phyloP scores from a whole-genome alignment of 257 asterid genomes.

The Misopates orontium region DNA sequence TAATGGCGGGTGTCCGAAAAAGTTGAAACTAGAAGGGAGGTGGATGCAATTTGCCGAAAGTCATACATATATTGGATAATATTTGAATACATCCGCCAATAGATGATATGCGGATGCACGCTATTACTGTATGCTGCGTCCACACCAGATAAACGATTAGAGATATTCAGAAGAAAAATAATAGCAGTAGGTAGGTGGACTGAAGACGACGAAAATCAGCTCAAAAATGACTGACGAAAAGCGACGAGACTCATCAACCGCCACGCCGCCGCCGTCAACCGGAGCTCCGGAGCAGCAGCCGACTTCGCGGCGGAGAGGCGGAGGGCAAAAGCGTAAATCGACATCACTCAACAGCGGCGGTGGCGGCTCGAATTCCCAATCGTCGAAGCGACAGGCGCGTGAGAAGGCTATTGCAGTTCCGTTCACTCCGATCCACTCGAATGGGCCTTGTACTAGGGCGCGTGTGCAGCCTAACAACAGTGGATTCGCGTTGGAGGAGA shows the following conservation, averaged over 20 bases:
- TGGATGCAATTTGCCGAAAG: too few relatives aligned
- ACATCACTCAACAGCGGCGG: slow-evolving; percentile 57
- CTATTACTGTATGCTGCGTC: too few relatives aligned
- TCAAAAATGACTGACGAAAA: slow-evolving; percentile 75
- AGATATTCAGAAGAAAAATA: too few relatives aligned
- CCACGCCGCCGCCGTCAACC: slow-evolving; percentile 50
- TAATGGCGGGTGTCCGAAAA: too few relatives aligned
- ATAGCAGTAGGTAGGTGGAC: too few relatives aligned
- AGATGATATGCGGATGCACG: too few relatives aligned
- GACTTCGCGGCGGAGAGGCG: slow-evolving; percentile 76
- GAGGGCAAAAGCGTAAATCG: slow-evolving; percentile 79
- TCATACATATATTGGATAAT: too few relatives aligned
- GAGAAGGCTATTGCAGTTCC: slow-evolving; percentile 70
- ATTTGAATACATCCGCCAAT: too few relatives aligned
- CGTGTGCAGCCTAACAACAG: slow-evolving; percentile 70
- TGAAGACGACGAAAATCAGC: too few relatives aligned
- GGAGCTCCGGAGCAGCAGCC: slow-evolving; percentile 47
- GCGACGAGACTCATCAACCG: slow-evolving; percentile 60
- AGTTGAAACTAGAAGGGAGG: too few relatives aligned
- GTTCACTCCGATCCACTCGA: slow-evolving; percentile 83
- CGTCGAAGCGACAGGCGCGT: slow-evolving; percentile 86
- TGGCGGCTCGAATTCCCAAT: slow-evolving; percentile 54
- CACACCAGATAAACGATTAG: too few relatives aligned
- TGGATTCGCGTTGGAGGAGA: slow-evolving; percentile 43
- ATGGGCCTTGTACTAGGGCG: slow-evolving; percentile 93